phyloP scores from a whole-genome alignment of 768 basidiomycete genomes.

The Phaeotremella fagi region DNA sequence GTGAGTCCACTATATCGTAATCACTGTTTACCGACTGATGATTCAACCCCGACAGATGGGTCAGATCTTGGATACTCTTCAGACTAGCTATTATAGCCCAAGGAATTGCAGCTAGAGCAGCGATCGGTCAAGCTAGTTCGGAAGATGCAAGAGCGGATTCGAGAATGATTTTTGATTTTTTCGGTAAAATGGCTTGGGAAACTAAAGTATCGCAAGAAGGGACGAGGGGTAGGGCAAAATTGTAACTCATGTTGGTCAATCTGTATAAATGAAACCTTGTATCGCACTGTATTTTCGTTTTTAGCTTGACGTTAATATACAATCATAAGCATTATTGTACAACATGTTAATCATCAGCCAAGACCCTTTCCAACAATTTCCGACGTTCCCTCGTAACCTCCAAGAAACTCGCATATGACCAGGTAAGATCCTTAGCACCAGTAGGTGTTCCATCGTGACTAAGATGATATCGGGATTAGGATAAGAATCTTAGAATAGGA shows the following conservation, averaged over 20 bases:
- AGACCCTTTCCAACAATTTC: background rate
- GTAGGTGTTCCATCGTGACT: constrained; percentile 21
- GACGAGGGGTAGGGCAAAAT: constrained; percentile 19
- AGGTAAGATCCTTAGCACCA: constrained; percentile 42
- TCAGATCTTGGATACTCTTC: constrained; percentile 30
- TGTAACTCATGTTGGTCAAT: constrained; percentile 14
- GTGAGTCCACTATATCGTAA: constrained; percentile 77
- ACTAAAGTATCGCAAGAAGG: constrained; percentile 44
- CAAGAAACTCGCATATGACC: constrained; percentile 38
- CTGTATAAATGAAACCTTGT: too few species aligned
- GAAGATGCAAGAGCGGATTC: constrained; percentile 60
- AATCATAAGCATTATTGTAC: too few species aligned
- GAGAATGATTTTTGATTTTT: constrained; percentile 47
- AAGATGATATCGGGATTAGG: too few species aligned
- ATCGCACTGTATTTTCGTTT: too few species aligned
- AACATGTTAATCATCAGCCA: too few species aligned
- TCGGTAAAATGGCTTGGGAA: constrained; percentile 62
- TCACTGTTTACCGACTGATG: constrained; percentile 59
- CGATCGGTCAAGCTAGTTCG: constrained; percentile 82
- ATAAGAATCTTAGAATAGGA: background rate
- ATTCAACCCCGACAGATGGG: constrained; percentile 10
- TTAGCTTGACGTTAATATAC: too few species aligned
- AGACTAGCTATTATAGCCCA: constrained; percentile 74
- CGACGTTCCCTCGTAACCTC: constrained; percentile 19
- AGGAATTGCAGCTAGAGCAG: constrained; percentile 82